These are phyloP conservation scores for Penicillium maclennaniae DNA, from an alignment of 495 filamentous ascomycete species.

Conservation along the genomic window DNA sequence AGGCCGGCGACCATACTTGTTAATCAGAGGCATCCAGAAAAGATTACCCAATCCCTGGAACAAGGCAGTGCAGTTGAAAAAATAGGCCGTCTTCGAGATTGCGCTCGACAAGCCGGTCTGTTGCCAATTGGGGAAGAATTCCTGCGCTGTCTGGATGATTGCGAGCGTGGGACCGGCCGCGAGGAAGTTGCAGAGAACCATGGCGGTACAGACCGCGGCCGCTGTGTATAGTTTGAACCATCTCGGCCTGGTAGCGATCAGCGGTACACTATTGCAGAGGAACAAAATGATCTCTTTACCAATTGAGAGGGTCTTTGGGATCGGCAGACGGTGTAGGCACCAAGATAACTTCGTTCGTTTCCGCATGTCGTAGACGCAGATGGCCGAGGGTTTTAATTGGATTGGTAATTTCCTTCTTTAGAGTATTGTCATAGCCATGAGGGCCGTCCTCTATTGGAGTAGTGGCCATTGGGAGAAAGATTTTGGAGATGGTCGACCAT, in stretches of 20 bases:
- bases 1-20: conserved; percentile 53
- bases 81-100: conserved; percentile 47
- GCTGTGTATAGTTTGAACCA: too few species aligned
- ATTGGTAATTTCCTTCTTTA: too few species aligned
- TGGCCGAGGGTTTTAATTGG: conserved; percentile 31
- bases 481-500: too few species aligned
- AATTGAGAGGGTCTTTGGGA: conserved; percentile 33
- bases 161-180: too few species aligned
- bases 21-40: conserved; percentile 52
- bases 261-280: conserved; percentile 2
- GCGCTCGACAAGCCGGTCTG: not conserved
- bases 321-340: conserved; percentile 26
- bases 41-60: conserved; percentile 49
- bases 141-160: too few species aligned
- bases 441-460: too few species aligned
- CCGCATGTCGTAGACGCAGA: conserved; percentile 44
- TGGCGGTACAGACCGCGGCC: too few species aligned
- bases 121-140: too few species aligned
- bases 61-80: conserved; percentile 50
- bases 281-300: conserved; percentile 15
- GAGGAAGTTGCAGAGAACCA: too few species aligned
- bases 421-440: too few species aligned
- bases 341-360: conserved; percentile 38
- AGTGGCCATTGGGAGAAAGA: too few species aligned
- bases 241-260: too few species aligned